These are phyloP conservation scores for Sarocladium oryzae DNA, from an alignment of 2,329 filamentous ascomycete species.

Conservation along the genomic window DNA sequence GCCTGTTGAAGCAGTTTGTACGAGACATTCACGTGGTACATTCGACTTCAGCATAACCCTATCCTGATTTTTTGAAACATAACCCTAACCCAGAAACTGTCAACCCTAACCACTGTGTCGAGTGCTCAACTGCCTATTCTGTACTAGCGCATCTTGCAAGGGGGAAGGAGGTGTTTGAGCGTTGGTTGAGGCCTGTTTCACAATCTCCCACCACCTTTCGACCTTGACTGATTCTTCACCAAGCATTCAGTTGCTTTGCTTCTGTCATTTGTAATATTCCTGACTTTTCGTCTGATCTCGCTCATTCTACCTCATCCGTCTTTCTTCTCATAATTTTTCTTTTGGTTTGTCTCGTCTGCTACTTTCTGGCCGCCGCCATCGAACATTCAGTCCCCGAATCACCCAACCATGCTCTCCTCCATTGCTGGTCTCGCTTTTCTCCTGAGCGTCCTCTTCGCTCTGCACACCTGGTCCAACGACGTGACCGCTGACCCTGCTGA, in stretches of 20 bases:
- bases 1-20: too few species aligned
- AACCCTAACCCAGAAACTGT: too few species aligned
- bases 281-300: background rate
- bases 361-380: too few species aligned
- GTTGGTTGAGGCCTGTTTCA: too few species aligned
- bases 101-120: background rate
- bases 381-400: background rate
- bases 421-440: background rate
- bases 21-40: too few species aligned
- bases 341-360: too few species aligned
- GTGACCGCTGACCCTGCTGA: background rate
- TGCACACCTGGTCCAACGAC: conserved; percentile 3
- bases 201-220: background rate
- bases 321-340: too few species aligned
- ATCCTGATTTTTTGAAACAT: too few species aligned
- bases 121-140: background rate
- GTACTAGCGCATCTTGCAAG: background rate
- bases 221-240: background rate
- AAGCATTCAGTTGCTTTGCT: background rate
- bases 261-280: background rate
- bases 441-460: background rate
- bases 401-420: conserved; percentile 1
- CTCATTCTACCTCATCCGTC: too few species aligned
- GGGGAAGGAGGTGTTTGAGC: too few species aligned
- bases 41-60: too few species aligned